These are phyloP conservation scores for Aspergillus sp. DNA, from an alignment of 2,329 filamentous ascomycete species.

Conservation along the genomic window DNA sequence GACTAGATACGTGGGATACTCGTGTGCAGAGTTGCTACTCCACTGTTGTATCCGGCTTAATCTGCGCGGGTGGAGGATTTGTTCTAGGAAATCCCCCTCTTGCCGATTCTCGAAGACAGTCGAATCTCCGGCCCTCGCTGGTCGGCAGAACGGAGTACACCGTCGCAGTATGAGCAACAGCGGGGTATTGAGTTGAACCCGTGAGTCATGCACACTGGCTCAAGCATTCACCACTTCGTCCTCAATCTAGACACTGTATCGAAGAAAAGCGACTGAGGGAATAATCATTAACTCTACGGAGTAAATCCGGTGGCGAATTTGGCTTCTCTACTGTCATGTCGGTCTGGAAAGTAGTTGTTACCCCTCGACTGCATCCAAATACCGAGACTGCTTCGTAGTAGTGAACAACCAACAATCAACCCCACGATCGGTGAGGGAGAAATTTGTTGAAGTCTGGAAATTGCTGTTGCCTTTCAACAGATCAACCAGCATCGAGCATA, in stretches of 20 bases:
- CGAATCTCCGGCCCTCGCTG: background rate
- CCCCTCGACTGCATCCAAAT: background rate
- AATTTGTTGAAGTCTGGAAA: too few species aligned
- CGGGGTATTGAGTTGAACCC: background rate
- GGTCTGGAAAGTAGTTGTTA: background rate
- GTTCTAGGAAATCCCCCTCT: background rate
- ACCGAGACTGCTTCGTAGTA: background rate
- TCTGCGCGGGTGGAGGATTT: background rate
- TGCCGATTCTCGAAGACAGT: background rate
- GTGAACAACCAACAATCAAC: background rate
- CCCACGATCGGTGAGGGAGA: too few species aligned
- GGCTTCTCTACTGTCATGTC: background rate
- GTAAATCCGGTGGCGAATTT: background rate
- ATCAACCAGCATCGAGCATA: background rate
- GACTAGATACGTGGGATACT: conserved; percentile 1
- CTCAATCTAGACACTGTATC: background rate
- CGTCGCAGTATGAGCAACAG: background rate
- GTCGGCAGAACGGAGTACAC: background rate
- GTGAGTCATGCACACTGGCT: background rate
- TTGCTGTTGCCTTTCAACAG: too few species aligned
- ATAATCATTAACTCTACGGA: background rate
- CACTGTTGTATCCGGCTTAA: background rate
- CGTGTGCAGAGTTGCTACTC: background rate
- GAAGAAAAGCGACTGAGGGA: background rate
- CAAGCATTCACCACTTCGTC: background rate